phyloP scores from a whole-genome alignment of 352 stramenopile genomes.

The Thalassiosira mediterranea region DNA sequence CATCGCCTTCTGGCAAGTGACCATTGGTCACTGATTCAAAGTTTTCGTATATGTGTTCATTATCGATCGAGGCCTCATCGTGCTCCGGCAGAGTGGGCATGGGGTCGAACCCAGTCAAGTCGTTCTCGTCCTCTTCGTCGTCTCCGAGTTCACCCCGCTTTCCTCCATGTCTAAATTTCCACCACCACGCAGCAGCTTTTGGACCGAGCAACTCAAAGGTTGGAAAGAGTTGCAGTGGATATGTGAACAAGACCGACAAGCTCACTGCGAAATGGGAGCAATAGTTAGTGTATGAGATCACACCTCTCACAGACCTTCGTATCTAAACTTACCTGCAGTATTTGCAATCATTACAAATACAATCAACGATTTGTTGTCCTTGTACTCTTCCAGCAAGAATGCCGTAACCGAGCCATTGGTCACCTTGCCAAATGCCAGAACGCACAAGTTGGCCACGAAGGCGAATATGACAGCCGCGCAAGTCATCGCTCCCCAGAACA shows the following conservation, averaged over 20 bases:
- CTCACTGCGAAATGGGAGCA: too few species aligned
- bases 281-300: too few species aligned
- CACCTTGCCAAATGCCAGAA: conserved; percentile 64
- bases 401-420: conserved; percentile 67
- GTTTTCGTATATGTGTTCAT: conserved; percentile 27
- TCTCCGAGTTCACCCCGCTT: background rate
- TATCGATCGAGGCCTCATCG: conserved; percentile 26
- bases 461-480: conserved; percentile 53
- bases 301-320: too few species aligned
- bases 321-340: too few species aligned
- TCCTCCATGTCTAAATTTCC: conserved; percentile 18
- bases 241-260: conserved; percentile 70
- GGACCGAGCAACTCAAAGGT: conserved; percentile 60
- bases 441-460: conserved; percentile 47
- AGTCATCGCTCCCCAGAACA: conserved; percentile 58
- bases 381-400: conserved; percentile 61
- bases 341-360: conserved; percentile 63
- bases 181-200: conserved; percentile 16
- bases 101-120: conserved; percentile 57
- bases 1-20: background rate
- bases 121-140: conserved; percentile 18
- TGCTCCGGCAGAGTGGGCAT: conserved; percentile 57
- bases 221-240: conserved; percentile 72
- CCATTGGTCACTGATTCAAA: conserved; percentile 1
- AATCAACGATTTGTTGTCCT: conserved; percentile 23